phyloP scores from a whole-genome alignment of 805 yeast genomes.

The Candida awuae region DNA sequence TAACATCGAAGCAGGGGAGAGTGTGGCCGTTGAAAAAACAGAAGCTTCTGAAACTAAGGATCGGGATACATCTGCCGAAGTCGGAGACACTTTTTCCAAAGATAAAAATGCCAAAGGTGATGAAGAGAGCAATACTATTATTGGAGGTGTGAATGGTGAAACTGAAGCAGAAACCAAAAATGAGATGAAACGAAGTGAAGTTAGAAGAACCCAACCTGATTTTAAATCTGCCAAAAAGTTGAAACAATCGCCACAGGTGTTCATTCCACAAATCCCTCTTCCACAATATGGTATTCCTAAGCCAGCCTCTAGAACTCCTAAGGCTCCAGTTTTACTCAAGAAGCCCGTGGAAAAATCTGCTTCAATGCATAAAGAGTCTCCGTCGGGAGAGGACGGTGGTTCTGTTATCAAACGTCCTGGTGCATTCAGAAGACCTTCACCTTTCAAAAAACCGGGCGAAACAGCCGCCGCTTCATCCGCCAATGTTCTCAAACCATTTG shows the following conservation, averaged over 20 bases:
- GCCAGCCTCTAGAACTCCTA: constrained; percentile 10
- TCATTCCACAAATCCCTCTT: constrained; percentile 19
- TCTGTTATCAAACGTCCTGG: constrained; percentile 13
- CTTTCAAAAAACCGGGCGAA: constrained; percentile 25
- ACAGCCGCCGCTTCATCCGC: neutral
- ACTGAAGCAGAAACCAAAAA: too few relatives aligned
- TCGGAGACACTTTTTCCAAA: too few relatives aligned
- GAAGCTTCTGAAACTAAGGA: too few relatives aligned
- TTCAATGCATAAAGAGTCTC: constrained; percentile 1
- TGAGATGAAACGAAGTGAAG: too few relatives aligned
- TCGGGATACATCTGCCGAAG: too few relatives aligned
- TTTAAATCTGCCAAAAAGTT: constrained; percentile 1
- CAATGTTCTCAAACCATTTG: constrained; percentile 9
- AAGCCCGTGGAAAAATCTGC: constrained; percentile 6
- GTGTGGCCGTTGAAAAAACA: neutral
- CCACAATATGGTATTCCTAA: constrained; percentile 29
- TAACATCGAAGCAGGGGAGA: neutral
- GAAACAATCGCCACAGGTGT: constrained; percentile 5
- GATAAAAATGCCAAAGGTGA: too few relatives aligned
- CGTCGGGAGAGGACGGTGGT: neutral
- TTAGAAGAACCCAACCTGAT: too few relatives aligned
- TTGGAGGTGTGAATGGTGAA: too few relatives aligned
- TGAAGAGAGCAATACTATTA: too few relatives aligned
- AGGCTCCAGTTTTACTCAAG: constrained; percentile 8
- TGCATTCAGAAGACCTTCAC: constrained; percentile 26